phyloP scores from a whole-genome alignment of 139 green algal genomes.

The Eudorina sp. region DNA sequence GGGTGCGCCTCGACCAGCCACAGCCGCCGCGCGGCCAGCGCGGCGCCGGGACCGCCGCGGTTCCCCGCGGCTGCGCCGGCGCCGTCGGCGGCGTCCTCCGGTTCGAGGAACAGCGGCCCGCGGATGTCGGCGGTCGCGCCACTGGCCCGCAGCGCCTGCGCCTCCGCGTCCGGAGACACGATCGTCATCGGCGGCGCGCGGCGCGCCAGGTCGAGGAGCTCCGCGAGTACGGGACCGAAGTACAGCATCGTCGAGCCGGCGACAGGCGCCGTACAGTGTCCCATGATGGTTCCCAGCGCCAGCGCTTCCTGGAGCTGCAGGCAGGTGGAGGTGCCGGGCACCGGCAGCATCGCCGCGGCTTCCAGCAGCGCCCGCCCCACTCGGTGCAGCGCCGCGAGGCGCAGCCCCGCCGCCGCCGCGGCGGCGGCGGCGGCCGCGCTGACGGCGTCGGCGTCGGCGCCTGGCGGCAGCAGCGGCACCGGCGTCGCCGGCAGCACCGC shows the following conservation, averaged over 20 bases:
- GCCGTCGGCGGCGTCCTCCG: not conserved
- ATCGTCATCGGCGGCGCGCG: constrained; percentile 44
- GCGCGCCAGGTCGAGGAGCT: constrained; percentile 40
- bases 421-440: not conserved
- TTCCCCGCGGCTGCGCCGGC: not conserved
- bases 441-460: not conserved
- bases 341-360: constrained; percentile 32
- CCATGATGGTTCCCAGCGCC: constrained; percentile 35
- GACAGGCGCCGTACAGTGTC: not conserved
- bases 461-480: not conserved
- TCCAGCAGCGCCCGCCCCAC: constrained; percentile 36
- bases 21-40: constrained; percentile 11
- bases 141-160: constrained; percentile 6
- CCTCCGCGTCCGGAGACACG: constrained; percentile 31
- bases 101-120: constrained; percentile 37
- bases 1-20: constrained; percentile 49
- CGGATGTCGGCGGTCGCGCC: constrained; percentile 42
- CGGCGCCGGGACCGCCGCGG: not conserved
- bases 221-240: constrained; percentile 27
- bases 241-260: not conserved
- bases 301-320: constrained; percentile 48
- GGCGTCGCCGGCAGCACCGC: not conserved
- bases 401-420: constrained; percentile 9
- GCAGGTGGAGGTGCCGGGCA: constrained; percentile 40
- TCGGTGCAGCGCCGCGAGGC: constrained; percentile 45